A percentile compares a stretch with the other conserved stretches of the same genome.
Conservation (phyloP, 495 filamentous ascomycete genomes). For the Penicillium mononematosum region DNA sequence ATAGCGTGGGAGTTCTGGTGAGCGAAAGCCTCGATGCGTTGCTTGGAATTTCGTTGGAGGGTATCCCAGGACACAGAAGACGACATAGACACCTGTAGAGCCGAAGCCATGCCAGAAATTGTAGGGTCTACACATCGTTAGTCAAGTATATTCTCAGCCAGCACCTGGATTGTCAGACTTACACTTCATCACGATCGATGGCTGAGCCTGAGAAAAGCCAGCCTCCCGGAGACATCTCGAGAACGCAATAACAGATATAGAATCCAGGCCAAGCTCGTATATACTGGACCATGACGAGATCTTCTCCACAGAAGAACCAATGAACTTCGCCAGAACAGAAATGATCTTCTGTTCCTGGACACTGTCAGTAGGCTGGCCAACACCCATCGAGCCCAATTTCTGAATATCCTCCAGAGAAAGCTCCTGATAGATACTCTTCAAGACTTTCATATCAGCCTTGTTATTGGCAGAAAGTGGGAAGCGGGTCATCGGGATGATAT, state of each 20-base stretch:
- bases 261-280: conserved; percentile 81
- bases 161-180: conserved; percentile 17
- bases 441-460: conserved; percentile 50
- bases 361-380: conserved; percentile 32
- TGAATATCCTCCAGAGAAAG: conserved; percentile 57
- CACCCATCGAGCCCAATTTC: conserved; percentile 40
- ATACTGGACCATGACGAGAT: conserved; percentile 61
- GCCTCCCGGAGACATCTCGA: conserved; percentile 49
- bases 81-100: conserved; percentile 27
- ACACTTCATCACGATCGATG: conserved; percentile 65
- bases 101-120: conserved; percentile 47
- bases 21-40: conserved; percentile 55
- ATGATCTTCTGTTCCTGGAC: conserved; percentile 48
- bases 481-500: conserved; percentile 43
- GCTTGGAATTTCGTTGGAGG: conserved; percentile 46
- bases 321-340: conserved; percentile 50
- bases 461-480: conserved; percentile 45
- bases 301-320: conserved; percentile 36
- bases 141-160: not conserved
- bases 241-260: conserved; percentile 72
- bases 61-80: conserved; percentile 21
- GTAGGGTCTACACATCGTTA: conserved; percentile 46
- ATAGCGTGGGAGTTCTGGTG: conserved; percentile 52
- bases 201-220: conserved; percentile 56
- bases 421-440: conserved; percentile 53